Conservation (phyloP, 371 early-diverging fungal genomes). For the Mortierella sp. region DNA sequence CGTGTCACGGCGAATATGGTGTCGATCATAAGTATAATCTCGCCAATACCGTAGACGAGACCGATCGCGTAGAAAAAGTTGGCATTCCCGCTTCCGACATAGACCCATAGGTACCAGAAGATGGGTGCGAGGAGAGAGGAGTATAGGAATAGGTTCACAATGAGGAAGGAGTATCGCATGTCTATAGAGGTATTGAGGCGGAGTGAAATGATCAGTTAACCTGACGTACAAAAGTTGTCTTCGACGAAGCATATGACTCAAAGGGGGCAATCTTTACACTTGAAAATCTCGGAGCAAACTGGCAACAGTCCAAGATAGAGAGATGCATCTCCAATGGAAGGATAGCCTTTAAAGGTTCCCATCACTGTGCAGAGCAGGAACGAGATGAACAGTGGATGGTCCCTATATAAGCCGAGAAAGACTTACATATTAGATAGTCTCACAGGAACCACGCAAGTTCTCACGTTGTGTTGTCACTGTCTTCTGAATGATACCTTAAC, state of each 20-base stretch:
- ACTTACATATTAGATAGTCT: no score
- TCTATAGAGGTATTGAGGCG: conserved; percentile 52
- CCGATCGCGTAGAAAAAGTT: conserved; percentile 98
- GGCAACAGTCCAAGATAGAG: conserved; percentile 85
- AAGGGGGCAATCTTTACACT: conserved; percentile 76
- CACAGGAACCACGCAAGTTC: no score
- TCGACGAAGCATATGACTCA: no score
- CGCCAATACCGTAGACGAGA: conserved; percentile 87
- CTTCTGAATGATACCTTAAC: conserved; percentile 65
- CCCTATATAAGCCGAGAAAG: conserved; percentile 53
- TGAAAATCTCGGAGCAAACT: conserved; percentile 83
- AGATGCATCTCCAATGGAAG: conserved; percentile 86
- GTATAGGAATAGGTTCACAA: conserved; percentile 75
- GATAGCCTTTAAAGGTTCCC: conserved; percentile 92
- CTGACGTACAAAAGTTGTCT: no score
- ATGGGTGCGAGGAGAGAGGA: conserved; percentile 86
- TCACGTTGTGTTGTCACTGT: no score
- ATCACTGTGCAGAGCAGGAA: conserved; percentile 77
- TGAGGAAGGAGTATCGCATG: conserved; percentile 75
- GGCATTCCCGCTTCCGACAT: conserved; percentile 94
- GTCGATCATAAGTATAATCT: conserved; percentile 85
- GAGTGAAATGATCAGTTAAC: no score
- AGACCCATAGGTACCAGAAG: conserved; percentile 95
- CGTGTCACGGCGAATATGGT: conserved; percentile 76
- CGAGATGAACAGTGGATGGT: conserved; percentile 83